A percentile compares a stretch with the other conserved stretches of the same genome.
Conservation (phyloP, 73 alveolate species). For the Paramecium tetraurelia region DNA sequence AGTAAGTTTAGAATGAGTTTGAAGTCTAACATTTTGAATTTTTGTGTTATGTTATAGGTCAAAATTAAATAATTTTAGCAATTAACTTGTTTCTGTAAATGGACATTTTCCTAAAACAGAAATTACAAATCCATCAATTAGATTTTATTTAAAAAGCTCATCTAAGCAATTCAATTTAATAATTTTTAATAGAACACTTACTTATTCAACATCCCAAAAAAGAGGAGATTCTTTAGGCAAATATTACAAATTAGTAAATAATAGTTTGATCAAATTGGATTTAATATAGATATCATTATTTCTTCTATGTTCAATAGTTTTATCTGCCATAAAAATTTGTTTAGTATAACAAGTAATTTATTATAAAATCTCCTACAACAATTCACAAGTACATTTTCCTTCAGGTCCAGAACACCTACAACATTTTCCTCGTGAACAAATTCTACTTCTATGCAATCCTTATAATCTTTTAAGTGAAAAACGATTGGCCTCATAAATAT, state of each 20-base stretch:
- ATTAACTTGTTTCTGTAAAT: background rate
- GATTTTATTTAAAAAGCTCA: background rate
- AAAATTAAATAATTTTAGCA: background rate
- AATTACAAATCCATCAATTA: conserved; percentile 27
- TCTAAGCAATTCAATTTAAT: background rate
- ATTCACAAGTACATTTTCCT: conserved; percentile 41
- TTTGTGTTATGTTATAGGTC: background rate
- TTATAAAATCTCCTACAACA: background rate
- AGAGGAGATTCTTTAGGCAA: conserved; percentile 35
- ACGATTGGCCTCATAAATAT: background rate
- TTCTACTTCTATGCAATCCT: conserved; percentile 2
- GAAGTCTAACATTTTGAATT: background rate
- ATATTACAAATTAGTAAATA: background rate
- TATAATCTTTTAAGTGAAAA: background rate
- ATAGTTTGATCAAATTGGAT: background rate
- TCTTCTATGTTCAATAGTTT: background rate
- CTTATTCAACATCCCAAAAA: conserved; percentile 32
- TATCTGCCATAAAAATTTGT: background rate
- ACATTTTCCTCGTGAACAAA: conserved; percentile 1
- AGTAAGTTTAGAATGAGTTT: background rate
- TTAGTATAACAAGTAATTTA: background rate
- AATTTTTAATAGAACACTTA: background rate
- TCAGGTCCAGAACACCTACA: conserved; percentile 26
- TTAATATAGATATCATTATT: background rate
- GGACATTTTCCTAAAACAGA: background rate